Conservation (phyloP, 352 stramenopile genomes). For the Phytophthora boehmeriae region DNA sequence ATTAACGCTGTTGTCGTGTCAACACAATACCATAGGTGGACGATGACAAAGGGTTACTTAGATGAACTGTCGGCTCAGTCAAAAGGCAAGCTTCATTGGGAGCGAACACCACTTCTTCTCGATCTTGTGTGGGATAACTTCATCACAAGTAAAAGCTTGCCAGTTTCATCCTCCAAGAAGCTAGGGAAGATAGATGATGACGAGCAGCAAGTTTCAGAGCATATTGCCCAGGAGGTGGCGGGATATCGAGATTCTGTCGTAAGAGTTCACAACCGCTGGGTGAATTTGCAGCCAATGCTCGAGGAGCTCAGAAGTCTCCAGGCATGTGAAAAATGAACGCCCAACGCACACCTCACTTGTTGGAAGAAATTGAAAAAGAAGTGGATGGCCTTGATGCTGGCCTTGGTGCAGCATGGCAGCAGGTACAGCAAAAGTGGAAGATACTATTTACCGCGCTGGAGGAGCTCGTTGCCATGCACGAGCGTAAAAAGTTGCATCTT, state of each 20-base stretch:
- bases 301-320: conserved; percentile 71
- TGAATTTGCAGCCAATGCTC: conserved; percentile 66
- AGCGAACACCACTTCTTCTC: conserved; percentile 62
- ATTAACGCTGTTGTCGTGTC: conserved; percentile 71
- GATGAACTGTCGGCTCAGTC: conserved; percentile 57
- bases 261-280: conserved; percentile 68
- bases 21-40: conserved; percentile 64
- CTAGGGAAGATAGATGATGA: conserved; percentile 16
- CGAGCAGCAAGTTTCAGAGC: conserved; percentile 40
- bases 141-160: conserved; percentile 32
- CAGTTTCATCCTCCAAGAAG: conserved; percentile 10
- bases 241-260: conserved; percentile 59
- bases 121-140: conserved; percentile 83
- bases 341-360: conserved; percentile 49
- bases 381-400: conserved; percentile 73
- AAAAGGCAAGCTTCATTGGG: conserved; percentile 64
- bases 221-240: conserved; percentile 39
- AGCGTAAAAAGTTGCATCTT: conserved; percentile 68
- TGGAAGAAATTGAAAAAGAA: conserved; percentile 47
- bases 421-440: conserved; percentile 67
- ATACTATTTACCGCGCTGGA: conserved; percentile 52
- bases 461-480: conserved; percentile 61
- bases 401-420: conserved; percentile 60
- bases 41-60: conserved; percentile 59
- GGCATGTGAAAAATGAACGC: conserved; percentile 55